Base-by-base conservation (phyloP, 208 protist genomes). In the Herpetomonas muscarum region DNA sequence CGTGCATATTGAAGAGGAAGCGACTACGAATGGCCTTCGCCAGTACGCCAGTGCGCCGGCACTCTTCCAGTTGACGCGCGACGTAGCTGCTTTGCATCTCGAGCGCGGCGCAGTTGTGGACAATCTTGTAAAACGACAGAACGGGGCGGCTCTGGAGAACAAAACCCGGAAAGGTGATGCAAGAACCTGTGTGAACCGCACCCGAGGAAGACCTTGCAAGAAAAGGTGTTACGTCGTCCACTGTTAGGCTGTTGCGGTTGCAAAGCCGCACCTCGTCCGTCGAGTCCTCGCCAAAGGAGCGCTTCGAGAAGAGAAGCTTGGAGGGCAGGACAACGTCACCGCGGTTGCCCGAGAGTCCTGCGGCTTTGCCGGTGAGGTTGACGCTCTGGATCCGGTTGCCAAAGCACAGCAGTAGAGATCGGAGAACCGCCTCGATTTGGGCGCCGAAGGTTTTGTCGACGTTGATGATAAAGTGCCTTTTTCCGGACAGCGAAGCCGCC, bases 71-170 rank as follows among this genome's bases (percentile, higher is more conserved):
- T 41, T 87, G 79, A 1, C 83, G 70, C 17, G 79, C 83, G 17
- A 92, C 69, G 57, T 92, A 92, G 61, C 82, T 90, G 56, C 85
- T 87, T 64, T 92, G 79, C 88, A 92, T 91, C 25, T 94, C 88
- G 15, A 91, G 36, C n/a, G 74, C 60, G 1, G 62, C 80, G 69
- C 80, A 88, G 24, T 70, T 78, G 54, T 89, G 83, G 25, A 94
- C 79, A 0, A 73, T 79, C 56, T 88, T 73, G 69, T 92, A 92
- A 46, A 91, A 92, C 45, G 74, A 79, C 19, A 91, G 61, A n/a
- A 89, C 74, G 0, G 75, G 61, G 24, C 67, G 46, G 59, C 80
- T 90, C 39, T 94, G 83, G 19, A 94, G 65, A 32, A 94, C 63
- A 46, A 90, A 81, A 2, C 88, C 85, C 3, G 82, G 79, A 19